Evolutionary conservation across 768 basidiomycete species (phyloP), one percentile per base, ranked within the genome.

Genomic region (Trametes cinnabarina): DNA sequence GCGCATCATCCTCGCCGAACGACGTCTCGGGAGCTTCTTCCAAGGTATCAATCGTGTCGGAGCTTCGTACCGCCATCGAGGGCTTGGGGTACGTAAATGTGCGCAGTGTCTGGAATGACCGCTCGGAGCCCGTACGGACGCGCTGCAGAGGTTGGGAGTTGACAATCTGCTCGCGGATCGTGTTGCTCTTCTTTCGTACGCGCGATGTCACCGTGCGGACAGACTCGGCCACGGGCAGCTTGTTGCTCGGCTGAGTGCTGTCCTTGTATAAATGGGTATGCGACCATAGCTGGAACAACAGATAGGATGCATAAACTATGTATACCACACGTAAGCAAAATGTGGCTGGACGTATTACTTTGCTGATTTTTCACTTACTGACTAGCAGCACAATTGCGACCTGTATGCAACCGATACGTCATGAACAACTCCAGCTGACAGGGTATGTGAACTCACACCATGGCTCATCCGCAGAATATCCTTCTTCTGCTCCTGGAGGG

Each of bases 221-320:
- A 9, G 65, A 63, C 8, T 47, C 57, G 5, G 57, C 55, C n/a
- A 51, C 61, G 50, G 58, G 55, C 6, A 61, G 50, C 50, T 63
- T 59, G 44, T 35, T 63, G 48, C 58, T 65, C 12, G 63, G 65
- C 17, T 47, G 42, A 7, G 55, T 59, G 40, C 51, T 56, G 26
- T 80, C 76, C 44, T 81, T 71, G 67, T 90, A 94, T 15, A 94
- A 76, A 62, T 84, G 75, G 4, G 85, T 82, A 68, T 94, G 91
- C 0, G 90, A 91, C 74, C 78, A 88, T 3, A 91, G 74, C 68
- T 92, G 92, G 72, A 93, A 93, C 59, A 88, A 70, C 17, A 94
- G 79, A 64, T 90, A 92, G n/a, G 77, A 79, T 2, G 65, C 68
- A 65, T 94, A 94, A 58, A 91, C 89, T 91, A 48, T 8, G 58